Conservation (phyloP, 768 basidiomycete genomes). For the Dentipellis fragilis region DNA sequence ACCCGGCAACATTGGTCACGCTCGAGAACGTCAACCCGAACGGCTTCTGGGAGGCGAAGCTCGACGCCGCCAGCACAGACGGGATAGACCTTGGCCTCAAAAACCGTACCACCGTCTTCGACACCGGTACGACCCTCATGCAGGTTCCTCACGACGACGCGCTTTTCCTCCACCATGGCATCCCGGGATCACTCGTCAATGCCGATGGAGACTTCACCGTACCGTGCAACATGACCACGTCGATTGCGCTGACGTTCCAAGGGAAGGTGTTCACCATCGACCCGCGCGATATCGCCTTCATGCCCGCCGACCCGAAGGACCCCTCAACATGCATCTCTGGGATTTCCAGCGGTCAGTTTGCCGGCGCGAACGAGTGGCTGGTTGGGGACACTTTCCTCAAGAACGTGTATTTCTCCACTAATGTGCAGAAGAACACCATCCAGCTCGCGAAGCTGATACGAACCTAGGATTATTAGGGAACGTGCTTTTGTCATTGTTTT, state of each 20-base stretch:
- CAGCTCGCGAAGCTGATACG: conserved; percentile 46
- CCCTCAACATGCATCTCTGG: conserved; percentile 69
- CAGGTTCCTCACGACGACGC: conserved; percentile 37
- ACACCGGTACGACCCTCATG: conserved; percentile 39
- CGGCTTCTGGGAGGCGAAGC: conserved; percentile 75
- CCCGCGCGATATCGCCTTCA: conserved; percentile 53
- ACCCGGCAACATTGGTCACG: conserved; percentile 43
- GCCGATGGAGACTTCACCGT: conserved; percentile 44
- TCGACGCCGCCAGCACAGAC: conserved; percentile 52
- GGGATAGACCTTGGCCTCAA: conserved; percentile 39
- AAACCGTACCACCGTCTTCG: conserved; percentile 60
- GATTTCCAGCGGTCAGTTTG: conserved; percentile 53
- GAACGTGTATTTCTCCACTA: conserved; percentile 64
- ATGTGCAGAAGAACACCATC: conserved; percentile 47
- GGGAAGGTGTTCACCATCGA: conserved; percentile 51
- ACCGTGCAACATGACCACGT: conserved; percentile 50
- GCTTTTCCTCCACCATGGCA: conserved; percentile 39
- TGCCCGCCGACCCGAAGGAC: conserved; percentile 39
- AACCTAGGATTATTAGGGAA: too few relatives aligned
- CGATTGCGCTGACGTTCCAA: conserved; percentile 47
- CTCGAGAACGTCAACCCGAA: conserved; percentile 49
- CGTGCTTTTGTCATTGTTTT: too few relatives aligned
- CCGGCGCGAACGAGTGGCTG: conserved; percentile 55
- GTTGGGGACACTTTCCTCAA: conserved; percentile 71
- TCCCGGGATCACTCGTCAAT: conserved; percentile 44